Percentiles rank a stretch among this genome's conserved stretches.
These are phyloP conservation scores for Aurifilum marmelostoma DNA, from an alignment of 2,329 filamentous ascomycete genomes.

Conservation along the genomic window DNA sequence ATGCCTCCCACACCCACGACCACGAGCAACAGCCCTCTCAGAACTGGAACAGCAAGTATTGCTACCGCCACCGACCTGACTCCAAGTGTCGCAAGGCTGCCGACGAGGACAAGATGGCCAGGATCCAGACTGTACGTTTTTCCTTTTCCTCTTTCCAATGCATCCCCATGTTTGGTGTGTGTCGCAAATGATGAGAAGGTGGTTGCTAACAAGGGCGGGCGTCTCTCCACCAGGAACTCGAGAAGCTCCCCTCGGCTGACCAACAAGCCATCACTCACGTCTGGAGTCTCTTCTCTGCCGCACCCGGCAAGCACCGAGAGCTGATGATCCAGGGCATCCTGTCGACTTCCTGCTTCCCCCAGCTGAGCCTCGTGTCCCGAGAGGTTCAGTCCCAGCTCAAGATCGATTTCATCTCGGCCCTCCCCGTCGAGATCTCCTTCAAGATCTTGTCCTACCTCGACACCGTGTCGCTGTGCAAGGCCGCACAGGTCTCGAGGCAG, in stretches of 20 bases:
- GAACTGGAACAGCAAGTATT: conserved; percentile 78
- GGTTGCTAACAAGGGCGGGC: conserved; percentile 34
- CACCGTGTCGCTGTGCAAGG: conserved; percentile 92
- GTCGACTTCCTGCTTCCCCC: conserved; percentile 95
- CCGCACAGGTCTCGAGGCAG: conserved; percentile 85
- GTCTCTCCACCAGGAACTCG: conserved; percentile 65
- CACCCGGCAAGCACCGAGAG: conserved; percentile 89
- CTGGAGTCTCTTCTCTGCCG: conserved; percentile 96
- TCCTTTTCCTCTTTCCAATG: too few relatives aligned
- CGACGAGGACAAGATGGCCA: conserved; percentile 95
- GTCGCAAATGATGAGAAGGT: conserved; percentile 11
- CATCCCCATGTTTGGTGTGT: not conserved
- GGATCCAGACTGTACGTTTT: conserved; percentile 77
- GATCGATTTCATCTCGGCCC: conserved; percentile 90
- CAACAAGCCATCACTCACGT: conserved; percentile 96
- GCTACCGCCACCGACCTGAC: conserved; percentile 93
- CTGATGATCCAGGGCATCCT: conserved; percentile 97
- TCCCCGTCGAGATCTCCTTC: conserved; percentile 89
- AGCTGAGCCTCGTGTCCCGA: conserved; percentile 88
- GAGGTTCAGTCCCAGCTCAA: conserved; percentile 93
- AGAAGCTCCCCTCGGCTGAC: conserved; percentile 78
- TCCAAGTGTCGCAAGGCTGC: conserved; percentile 90
- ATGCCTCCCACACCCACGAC: conserved; percentile 45
- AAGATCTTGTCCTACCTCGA: conserved; percentile 93
- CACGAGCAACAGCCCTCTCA: conserved; percentile 37